phyloP scores from a whole-genome alignment of 495 filamentous ascomycete species.

The Penicillium canescens region DNA sequence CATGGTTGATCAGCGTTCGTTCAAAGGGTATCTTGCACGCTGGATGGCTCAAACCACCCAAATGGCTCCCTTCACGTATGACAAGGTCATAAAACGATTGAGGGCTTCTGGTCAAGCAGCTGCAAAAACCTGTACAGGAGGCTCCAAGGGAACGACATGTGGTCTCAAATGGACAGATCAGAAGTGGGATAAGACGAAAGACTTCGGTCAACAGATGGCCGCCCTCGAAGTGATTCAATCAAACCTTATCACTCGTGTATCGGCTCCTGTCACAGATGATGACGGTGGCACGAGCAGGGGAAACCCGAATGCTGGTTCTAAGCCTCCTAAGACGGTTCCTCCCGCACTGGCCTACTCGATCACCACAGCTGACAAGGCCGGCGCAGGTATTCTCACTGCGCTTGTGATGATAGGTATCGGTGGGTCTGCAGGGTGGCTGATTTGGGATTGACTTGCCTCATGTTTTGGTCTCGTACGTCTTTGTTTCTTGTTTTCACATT shows the following conservation, averaged over 20 bases:
- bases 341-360: conserved; percentile 17
- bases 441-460: conserved; percentile 26
- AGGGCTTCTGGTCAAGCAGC: conserved; percentile 67
- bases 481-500: background rate
- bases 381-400: conserved; percentile 35
- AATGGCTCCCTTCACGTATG: conserved; percentile 65
- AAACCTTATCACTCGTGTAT: conserved; percentile 49
- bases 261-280: conserved; percentile 60
- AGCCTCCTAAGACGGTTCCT: conserved; percentile 14
- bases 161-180: conserved; percentile 63
- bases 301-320: conserved; percentile 62
- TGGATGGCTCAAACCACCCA: conserved; percentile 75
- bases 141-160: conserved; percentile 51
- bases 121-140: conserved; percentile 67
- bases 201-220: conserved; percentile 73
- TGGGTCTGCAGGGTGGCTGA: conserved; percentile 32
- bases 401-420: conserved; percentile 30
- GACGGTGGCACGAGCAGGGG: conserved; percentile 76
- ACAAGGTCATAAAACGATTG: conserved; percentile 65
- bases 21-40: conserved; percentile 83
- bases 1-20: conserved; percentile 76
- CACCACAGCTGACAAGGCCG: conserved; percentile 31
- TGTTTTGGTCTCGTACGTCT: background rate
- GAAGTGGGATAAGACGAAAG: conserved; percentile 54
- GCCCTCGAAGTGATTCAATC: conserved; percentile 69